These are phyloP conservation scores for Eucalyptus rudis DNA, from an alignment of 345 rosid genomes.

Conservation along the genomic window DNA sequence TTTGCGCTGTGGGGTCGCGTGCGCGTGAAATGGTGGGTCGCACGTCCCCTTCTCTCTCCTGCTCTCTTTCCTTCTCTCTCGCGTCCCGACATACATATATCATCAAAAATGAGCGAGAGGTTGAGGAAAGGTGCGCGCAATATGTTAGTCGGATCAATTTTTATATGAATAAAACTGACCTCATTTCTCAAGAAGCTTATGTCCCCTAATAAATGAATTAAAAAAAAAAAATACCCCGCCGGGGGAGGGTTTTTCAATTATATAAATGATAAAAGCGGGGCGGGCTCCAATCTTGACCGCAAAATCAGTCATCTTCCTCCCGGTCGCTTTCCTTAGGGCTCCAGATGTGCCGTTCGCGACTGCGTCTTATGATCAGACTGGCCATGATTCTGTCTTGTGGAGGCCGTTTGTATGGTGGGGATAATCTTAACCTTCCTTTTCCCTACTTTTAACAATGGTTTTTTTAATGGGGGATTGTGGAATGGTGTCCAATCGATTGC, in stretches of 20 bases:
- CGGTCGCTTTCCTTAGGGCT: neutral
- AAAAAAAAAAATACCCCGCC: neutral
- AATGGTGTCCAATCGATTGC: neutral
- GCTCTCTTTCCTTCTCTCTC: neutral
- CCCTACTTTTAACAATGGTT: neutral
- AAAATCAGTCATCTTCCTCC: neutral
- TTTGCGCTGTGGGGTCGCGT: conserved; percentile 1
- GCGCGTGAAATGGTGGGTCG: conserved; percentile 17
- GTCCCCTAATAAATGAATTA: neutral
- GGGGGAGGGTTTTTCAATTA: neutral
- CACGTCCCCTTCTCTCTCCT: conserved; percentile 11
- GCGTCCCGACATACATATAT: conserved; percentile 1
- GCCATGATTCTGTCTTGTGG: neutral
- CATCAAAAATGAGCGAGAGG: neutral
- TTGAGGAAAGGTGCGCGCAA: neutral
- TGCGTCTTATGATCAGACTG: neutral
- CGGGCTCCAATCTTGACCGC: neutral
- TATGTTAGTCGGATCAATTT: neutral
- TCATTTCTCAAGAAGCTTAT: neutral
- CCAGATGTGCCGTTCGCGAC: neutral
- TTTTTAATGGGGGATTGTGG: neutral
- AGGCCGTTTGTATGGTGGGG: neutral
- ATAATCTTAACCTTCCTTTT: neutral
- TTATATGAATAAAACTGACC: neutral
- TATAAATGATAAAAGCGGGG: neutral